phyloP scores from a whole-genome alignment of 352 stramenopile genomes.

The Globisporangium uncinulatum region DNA sequence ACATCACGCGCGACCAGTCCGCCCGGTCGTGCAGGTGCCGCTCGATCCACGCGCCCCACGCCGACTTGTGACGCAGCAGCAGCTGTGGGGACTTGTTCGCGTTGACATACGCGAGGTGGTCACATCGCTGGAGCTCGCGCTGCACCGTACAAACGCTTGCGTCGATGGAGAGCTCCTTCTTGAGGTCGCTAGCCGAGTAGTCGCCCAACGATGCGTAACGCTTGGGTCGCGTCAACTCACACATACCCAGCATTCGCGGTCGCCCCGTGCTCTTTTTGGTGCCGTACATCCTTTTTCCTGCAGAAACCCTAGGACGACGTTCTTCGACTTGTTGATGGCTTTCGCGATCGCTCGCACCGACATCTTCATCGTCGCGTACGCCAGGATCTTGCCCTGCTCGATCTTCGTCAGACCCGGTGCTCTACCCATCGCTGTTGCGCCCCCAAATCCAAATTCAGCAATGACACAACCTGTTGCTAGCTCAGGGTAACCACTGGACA shows the following conservation, averaged over 20 bases:
- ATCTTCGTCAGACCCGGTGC: too few relatives aligned
- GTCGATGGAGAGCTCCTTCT: conserved; percentile 1
- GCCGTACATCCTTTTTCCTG: conserved; percentile 1
- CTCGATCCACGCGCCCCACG: neutral
- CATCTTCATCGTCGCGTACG: conserved; percentile 6
- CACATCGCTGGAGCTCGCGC: neutral
- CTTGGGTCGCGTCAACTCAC: neutral
- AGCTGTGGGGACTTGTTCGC: neutral
- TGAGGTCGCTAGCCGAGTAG: neutral
- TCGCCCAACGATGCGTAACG: neutral
- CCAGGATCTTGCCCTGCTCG: too few relatives aligned
- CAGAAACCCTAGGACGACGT: conserved; percentile 4
- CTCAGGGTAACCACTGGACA: too few relatives aligned
- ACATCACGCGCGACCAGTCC: conserved; percentile 5
- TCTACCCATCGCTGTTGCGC: too few relatives aligned
- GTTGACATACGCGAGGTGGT: neutral
- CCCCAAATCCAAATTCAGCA: too few relatives aligned
- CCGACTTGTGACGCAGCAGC: neutral
- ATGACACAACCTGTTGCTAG: too few relatives aligned
- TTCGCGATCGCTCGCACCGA: conserved; percentile 2
- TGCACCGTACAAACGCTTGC: neutral
- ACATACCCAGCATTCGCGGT: neutral
- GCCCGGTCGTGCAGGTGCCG: neutral
- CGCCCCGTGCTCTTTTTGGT: neutral
- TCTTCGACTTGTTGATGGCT: conserved; percentile 5